Base-by-base conservation (phyloP, 768 basidiomycete species). In the Mrakia blollopis region DNA sequence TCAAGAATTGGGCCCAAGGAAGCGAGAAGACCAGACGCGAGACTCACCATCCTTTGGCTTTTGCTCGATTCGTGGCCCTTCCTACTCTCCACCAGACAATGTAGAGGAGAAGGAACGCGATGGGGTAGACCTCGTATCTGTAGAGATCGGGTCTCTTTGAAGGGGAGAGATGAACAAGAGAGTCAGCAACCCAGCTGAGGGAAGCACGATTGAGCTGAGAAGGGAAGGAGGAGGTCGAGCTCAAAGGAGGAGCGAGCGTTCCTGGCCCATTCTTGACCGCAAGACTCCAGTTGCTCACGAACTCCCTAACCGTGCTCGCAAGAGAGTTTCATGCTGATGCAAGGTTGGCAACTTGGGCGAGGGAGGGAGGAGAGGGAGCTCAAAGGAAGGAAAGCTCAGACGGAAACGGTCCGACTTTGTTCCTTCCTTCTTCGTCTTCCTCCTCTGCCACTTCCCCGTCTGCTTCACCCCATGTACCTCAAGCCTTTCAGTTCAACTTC, bases 21-120 rank as follows among this genome's bases (percentile, higher is more conserved):
- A 21, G 47, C 39, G 39, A 18, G 21, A 50, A 50, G 18, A 21
- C 11, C 1, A 21, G 47, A 50, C 47, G 47, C 47, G 47, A 50
- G 47, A 72, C 72, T 54, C 18, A 72, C 72, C 72, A 72, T 16
- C 30, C 60, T 32, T 60, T 54, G 21, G 72, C 72, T 35, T 57
- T 72, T 25, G 52, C 72, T 23, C 72, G 8, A 54, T 72, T 72
- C 54, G 14, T 37, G 4, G 52, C 35, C 13, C 72, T 54, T 16
- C 72, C 72, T 18, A 72, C 72, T 35, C 52, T 32, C 52, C 60
- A 72, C 72, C 72, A 72, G 35, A 37, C 16, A 39, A 72, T 23
- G n/a, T 72, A 72, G 25, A 32, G 3, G 28, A 72, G n/a, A 13
- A 72, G 21, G 65, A 41, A 39, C 4, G 37, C 37, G 65, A 68